Evolutionary conservation across 345 rosid species (phyloP).

Genomic region (Populus simonii): DNA sequence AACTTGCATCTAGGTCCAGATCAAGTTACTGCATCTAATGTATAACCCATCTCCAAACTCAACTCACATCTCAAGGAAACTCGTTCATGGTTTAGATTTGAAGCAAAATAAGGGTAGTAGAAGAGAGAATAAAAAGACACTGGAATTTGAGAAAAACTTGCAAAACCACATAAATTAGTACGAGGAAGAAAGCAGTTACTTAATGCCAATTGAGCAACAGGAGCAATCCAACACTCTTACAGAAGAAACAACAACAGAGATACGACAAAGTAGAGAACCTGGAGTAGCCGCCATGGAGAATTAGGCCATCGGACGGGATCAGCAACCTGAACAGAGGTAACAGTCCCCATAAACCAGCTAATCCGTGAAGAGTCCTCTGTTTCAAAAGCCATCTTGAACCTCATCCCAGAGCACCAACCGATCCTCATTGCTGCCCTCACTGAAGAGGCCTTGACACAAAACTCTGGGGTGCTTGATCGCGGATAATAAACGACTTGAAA

Average conservation of each 20-base stretch:
- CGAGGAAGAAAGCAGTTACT: not conserved
- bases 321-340: slow-evolving; percentile 39
- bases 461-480: slow-evolving; percentile 26
- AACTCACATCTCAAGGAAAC: not conserved
- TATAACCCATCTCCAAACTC: not conserved
- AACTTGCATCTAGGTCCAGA: not conserved
- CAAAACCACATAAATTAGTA: not conserved
- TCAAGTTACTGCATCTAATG: not conserved
- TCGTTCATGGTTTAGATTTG: not conserved
- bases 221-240: not conserved
- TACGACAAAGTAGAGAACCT: slow-evolving; percentile 38
- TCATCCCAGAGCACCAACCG: slow-evolving; percentile 30
- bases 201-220: not conserved
- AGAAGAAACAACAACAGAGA: not conserved
- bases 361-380: slow-evolving; percentile 30
- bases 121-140: not conserved
- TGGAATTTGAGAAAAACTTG: not conserved
- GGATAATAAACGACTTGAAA: slow-evolving; percentile 29
- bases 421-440: slow-evolving; percentile 23
- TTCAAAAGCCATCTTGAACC: slow-evolving; percentile 34
- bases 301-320: slow-evolving; percentile 85
- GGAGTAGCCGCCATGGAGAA: slow-evolving; percentile 91
- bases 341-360: slow-evolving; percentile 33
- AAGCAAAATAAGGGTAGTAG: not conserved
- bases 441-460: slow-evolving; percentile 23